Base-by-base conservation (phyloP, 1,139 yeast species). In the Tardiomyces blankii region DNA sequence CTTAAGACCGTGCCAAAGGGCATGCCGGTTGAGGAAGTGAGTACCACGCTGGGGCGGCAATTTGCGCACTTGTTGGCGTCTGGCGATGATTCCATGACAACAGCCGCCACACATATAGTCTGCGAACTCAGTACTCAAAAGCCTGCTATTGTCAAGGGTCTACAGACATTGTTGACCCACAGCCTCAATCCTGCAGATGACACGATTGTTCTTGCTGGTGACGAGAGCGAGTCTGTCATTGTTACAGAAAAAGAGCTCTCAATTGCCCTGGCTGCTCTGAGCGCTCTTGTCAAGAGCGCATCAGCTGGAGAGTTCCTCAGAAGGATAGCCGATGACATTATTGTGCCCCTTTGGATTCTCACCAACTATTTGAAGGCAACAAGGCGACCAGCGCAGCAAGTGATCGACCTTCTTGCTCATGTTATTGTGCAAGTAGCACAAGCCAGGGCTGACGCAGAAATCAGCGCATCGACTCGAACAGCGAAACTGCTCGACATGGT, bases 271-370 rank as follows among this genome's bases (percentile, higher is more conserved):
- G 82, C 81, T 59, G 87, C 82, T 0, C 55, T 82, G 14, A 65
- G 82, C 1, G 78, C 91, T 0, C 55, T 86, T 12, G 65, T 82
- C 0, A 78, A 78, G 55, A 77, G 74, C 51, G 68, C 72, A 2
- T 61, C 73, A 1, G 35, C 58, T 25, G 43, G 55, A 38, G 48
- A 48, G n/a, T 28, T 52, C 25, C 42, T 45, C 42, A 30, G 18
- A 6, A 30, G 25, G 5, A 38, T 80, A 75, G 1, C 65, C 1
- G 44, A 46, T 2, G 39, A 49, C 3, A 30, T 81, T 27, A 39
- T 73, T 38, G 50, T 72, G 41, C 59, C 73, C 1, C 48, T 86
- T 18, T 87, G 95, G 95, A 68, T 75, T 1, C 79, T 82, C 55
- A 65, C 72, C 38, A 62, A 75, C 30, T 82, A 74, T 57, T 65